Conservation (phyloP, 352 stramenopile species). For the Globisporangium cystogenes region DNA sequence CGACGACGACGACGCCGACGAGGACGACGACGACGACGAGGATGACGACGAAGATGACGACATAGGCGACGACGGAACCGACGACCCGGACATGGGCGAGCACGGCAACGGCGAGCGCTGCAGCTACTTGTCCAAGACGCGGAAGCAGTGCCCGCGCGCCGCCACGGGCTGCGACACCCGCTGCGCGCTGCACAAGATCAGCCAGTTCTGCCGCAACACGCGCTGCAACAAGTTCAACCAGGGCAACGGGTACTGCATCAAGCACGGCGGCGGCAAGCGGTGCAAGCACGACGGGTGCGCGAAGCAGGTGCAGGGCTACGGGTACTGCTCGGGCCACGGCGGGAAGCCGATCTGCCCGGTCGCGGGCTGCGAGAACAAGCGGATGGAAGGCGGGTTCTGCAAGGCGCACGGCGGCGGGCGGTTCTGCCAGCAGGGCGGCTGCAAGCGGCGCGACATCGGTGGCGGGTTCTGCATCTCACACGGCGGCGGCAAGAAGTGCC, state of each 20-base stretch:
- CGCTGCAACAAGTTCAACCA: slow-evolving; percentile 85
- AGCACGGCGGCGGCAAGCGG: slow-evolving; percentile 80
- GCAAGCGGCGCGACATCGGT: slow-evolving; percentile 82
- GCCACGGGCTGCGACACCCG: slow-evolving; percentile 69
- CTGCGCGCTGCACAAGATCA: slow-evolving; percentile 78
- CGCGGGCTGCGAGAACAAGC: slow-evolving; percentile 75
- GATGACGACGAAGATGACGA: slow-evolving; percentile 12
- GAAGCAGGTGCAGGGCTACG: slow-evolving; percentile 81
- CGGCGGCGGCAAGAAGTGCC: slow-evolving; percentile 84
- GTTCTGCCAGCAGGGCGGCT: slow-evolving; percentile 67
- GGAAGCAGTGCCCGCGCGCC: slow-evolving; percentile 50
- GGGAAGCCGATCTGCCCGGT: slow-evolving; percentile 74
- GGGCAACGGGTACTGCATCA: slow-evolving; percentile 81
- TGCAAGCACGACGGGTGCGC: slow-evolving; percentile 75
- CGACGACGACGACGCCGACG: slow-evolving; percentile 8
- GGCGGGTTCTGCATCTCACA: slow-evolving; percentile 84
- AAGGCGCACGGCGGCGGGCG: slow-evolving; percentile 79
- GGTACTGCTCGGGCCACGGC: slow-evolving; percentile 79
- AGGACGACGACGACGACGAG: slow-evolving; percentile 5
- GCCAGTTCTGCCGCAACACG: slow-evolving; percentile 76
- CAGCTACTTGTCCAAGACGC: slow-evolving; percentile 71
- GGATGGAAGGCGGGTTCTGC: slow-evolving; percentile 83
- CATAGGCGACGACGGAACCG: slow-evolving; percentile 11
- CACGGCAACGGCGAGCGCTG: slow-evolving; percentile 33
- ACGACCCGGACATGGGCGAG: slow-evolving; percentile 16